Evolutionary conservation across 306 rosid species (phyloP).

Genomic region (Pterocarpus macrocarpus): DNA sequence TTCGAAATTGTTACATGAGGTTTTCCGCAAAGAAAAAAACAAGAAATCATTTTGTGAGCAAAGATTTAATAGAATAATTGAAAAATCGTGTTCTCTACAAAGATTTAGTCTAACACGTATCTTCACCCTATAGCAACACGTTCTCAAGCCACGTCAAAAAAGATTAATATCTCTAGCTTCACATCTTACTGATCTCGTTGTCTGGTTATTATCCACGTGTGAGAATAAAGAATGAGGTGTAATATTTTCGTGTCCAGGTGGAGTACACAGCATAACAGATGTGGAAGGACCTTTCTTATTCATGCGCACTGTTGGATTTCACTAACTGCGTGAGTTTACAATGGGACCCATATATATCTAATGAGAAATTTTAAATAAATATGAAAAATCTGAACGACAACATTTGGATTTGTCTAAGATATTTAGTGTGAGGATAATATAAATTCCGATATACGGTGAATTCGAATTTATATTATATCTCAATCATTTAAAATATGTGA

Average conservation of each 20-base stretch:
- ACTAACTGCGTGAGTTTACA: neutral
- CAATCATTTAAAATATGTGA: too few species aligned
- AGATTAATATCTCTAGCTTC: neutral
- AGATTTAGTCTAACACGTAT: conserved; percentile 35
- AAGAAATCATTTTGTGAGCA: too few species aligned
- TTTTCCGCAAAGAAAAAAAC: too few species aligned
- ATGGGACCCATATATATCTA: too few species aligned
- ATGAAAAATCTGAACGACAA: too few species aligned
- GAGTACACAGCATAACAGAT: neutral
- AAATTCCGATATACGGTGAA: too few species aligned
- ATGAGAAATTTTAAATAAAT: too few species aligned
- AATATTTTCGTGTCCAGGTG: neutral
- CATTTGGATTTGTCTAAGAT: too few species aligned
- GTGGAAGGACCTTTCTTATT: neutral
- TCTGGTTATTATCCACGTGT: neutral
- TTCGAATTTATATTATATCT: too few species aligned
- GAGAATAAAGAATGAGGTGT: neutral
- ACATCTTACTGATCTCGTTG: neutral
- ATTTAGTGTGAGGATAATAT: too few species aligned
- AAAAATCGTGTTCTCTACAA: neutral
- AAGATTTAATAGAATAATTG: too few species aligned
- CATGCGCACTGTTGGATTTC: too few species aligned
- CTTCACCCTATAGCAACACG: neutral
- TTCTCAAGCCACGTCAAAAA: conserved; percentile 15
- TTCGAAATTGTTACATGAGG: neutral